A percentile compares a stretch with the other conserved stretches of the same genome.
Evolutionary conservation across 2,329 filamentous ascomycete genomes (phyloP).

Genomic region (Phoma sp.): DNA sequence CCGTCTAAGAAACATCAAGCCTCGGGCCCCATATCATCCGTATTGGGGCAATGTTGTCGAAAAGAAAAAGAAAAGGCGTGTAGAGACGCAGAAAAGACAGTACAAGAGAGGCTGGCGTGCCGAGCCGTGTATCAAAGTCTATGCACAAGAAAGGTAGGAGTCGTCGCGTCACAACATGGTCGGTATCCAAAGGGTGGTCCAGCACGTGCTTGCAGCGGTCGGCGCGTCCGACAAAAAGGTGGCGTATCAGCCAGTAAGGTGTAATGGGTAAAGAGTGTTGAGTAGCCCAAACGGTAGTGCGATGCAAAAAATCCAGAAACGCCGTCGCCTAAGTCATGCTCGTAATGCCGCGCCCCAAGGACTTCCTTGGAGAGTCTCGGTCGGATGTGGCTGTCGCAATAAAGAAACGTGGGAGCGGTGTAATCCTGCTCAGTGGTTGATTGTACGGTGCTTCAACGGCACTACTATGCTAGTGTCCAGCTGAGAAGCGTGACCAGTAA

Average conservation of each 20-base stretch:
- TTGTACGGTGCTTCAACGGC: slow-evolving; percentile 11
- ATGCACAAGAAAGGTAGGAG: slow-evolving; percentile 8
- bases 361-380: slow-evolving; percentile 5
- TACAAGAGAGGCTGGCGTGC: neutral
- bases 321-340: slow-evolving; percentile 24
- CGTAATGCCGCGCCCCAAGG: slow-evolving; percentile 12
- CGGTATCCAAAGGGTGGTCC: slow-evolving; percentile 4
- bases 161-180: neutral
- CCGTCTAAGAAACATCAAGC: slow-evolving; percentile 11
- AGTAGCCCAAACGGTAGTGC: slow-evolving; percentile 6
- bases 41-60: neutral
- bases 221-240: neutral
- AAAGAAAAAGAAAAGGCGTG: neutral
- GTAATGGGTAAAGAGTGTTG: slow-evolving; percentile 11
- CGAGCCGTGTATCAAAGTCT: slow-evolving; percentile 11
- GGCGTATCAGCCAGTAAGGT: neutral
- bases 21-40: neutral
- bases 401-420: slow-evolving; percentile 15
- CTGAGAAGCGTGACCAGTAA: slow-evolving; percentile 37
- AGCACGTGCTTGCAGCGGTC: neutral
- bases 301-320: slow-evolving; percentile 18
- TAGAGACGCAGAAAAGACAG: neutral
- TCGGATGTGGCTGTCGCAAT: slow-evolving; percentile 11
- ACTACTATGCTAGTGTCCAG: slow-evolving; percentile 33
- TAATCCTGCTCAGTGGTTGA: slow-evolving; percentile 11